Evolutionary conservation across 495 filamentous ascomycete genomes (phyloP).

Genomic region (Penicillium herquei): DNA sequence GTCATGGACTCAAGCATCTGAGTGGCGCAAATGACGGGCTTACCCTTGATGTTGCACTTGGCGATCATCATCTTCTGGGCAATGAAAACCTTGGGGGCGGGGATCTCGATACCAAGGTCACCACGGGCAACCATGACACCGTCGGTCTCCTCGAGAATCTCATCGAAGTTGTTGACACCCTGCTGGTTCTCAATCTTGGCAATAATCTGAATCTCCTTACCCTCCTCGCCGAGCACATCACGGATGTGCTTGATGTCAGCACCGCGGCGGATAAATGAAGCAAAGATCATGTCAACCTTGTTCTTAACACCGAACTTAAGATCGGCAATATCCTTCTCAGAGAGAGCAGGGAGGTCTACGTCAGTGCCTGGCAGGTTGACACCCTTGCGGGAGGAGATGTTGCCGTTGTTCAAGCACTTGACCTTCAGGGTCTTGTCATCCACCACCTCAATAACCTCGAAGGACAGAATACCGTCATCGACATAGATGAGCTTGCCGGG

Average conservation of each 20-base stretch:
- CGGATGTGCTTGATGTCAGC: conserved; percentile 91
- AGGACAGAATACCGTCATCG: conserved; percentile 94
- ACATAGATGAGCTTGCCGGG: conserved; percentile 96
- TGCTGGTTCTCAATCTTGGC: conserved; percentile 99
- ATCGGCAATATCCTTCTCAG: conserved; percentile 96
- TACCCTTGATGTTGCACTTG: conserved; percentile 99
- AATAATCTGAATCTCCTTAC: conserved; percentile 97
- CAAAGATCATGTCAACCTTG: conserved; percentile 97
- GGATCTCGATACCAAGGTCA: conserved; percentile 97
- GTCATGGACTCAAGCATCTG: conserved; percentile 99
- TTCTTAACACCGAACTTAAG: conserved; percentile 95
- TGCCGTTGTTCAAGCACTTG: conserved; percentile 91
- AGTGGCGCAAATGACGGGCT: conserved; percentile 93
- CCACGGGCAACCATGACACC: conserved; percentile 99
- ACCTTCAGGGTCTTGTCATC: conserved; percentile 84
- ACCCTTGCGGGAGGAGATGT: conserved; percentile 96
- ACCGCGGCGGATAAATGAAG: conserved; percentile 93
- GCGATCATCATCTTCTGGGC: conserved; percentile 99
- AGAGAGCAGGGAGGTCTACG: conserved; percentile 94
- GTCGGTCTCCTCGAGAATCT: conserved; percentile 94
- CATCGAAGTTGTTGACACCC: conserved; percentile 97
- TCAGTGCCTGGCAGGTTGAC: conserved; percentile 98
- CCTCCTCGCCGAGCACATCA: conserved; percentile 85
- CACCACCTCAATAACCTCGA: conserved; percentile 84
- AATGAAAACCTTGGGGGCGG: conserved; percentile 95